A percentile compares a stretch with the other conserved stretches of the same genome.
phyloP scores from a whole-genome alignment of 2,329 filamentous ascomycete species.

The Sclerotinia borealis region DNA sequence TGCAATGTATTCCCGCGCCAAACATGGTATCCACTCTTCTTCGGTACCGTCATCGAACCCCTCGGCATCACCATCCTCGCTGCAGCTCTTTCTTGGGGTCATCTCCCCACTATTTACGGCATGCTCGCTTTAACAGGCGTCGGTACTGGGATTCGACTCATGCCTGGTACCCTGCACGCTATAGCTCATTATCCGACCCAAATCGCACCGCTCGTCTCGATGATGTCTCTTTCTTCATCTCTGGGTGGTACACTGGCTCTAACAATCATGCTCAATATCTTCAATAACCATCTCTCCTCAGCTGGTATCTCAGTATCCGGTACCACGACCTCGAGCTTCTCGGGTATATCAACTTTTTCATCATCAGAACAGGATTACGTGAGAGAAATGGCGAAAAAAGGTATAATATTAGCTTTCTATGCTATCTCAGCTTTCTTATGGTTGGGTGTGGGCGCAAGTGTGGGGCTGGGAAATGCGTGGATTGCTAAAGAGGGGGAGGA shows the following conservation, averaged over 20 bases:
- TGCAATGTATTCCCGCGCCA: slow-evolving; percentile 57
- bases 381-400: slow-evolving; percentile 44
- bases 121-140: slow-evolving; percentile 61
- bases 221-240: slow-evolving; percentile 53
- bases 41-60: slow-evolving; percentile 51
- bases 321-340: neutral
- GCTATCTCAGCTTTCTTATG: slow-evolving; percentile 54
- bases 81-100: slow-evolving; percentile 47
- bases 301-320: slow-evolving; percentile 22
- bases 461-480: slow-evolving; percentile 43
- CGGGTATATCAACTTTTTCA: neutral
- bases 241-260: slow-evolving; percentile 60
- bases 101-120: slow-evolving; percentile 49
- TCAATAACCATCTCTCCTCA: slow-evolving; percentile 48
- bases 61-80: slow-evolving; percentile 53
- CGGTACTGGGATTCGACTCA: slow-evolving; percentile 59
- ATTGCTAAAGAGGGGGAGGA: slow-evolving; percentile 26
- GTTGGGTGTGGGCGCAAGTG: slow-evolving; percentile 39
- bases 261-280: slow-evolving; percentile 63
- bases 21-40: slow-evolving; percentile 53
- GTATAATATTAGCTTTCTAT: slow-evolving; percentile 61
- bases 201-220: slow-evolving; percentile 52
- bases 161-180: slow-evolving; percentile 55
- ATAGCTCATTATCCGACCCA: slow-evolving; percentile 54
- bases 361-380: slow-evolving; percentile 37